Evolutionary conservation across 345 rosid genomes (phyloP), one percentile per base, ranked within the genome.

Genomic region (Angophora floribunda): DNA sequence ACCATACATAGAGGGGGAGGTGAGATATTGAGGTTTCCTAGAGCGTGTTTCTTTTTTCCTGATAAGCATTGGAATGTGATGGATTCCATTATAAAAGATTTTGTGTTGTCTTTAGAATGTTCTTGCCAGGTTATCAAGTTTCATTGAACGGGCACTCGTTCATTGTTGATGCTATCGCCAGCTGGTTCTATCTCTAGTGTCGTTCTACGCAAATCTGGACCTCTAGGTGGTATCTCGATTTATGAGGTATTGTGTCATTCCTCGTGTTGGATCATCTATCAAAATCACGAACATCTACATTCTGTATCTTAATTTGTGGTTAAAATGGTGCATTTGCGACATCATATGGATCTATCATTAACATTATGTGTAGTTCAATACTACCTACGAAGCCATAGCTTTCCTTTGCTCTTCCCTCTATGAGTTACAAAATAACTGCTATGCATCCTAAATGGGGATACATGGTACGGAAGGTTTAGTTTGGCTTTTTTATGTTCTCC

Each of bases 121-220:
- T 85, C 65, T 50, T 41, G 19, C 22, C 16, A 91, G 80, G 79
- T 32, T 93, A 52, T 11, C 15, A 7, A 78, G 87, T 4, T 87
- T 91, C 4, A 52, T 59, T 41, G 53, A 32, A 30, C 16, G 30
- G 70, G 10, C 12, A 53, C 82, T 75, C 47, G 86, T 28, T 86
- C 93, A 7, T n/a, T 91, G 45, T 91, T 88, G 30, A 17, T 92
- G 89, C 86, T 92, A 16, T 87, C 93, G 85, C 93, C 91, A 41
- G 44, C 61, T 47, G 93, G 95, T 55, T 61, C 86, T 4, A 89
- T 94, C 50, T 93, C 90, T 10, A 79, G 45, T 41, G 92, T 22
- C n/a, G 57, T 88, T 7, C 8, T 94, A 9, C 41, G 57, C 88
- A 87, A 85, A 11, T 87, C 89, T 1, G 70, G 87, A 51, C 86